These are phyloP conservation scores for Trichophaea hybrida DNA, from an alignment of 2,329 filamentous ascomycete species.

Conservation along the genomic window DNA sequence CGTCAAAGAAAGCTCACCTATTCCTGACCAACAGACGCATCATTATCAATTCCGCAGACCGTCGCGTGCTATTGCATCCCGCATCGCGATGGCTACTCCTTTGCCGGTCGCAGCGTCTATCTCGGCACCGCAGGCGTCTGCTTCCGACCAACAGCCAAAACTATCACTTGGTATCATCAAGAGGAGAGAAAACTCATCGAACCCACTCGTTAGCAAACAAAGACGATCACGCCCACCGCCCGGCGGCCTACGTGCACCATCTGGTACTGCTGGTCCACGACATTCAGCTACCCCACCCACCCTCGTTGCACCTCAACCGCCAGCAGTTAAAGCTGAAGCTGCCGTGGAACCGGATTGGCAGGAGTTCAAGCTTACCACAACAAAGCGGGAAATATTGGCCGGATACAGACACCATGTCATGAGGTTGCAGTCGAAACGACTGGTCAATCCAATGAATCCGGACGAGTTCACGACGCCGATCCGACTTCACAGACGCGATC, in stretches of 20 bases:
- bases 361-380: constrained; percentile 62
- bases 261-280: background rate
- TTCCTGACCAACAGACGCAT: no score
- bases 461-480: constrained; percentile 77
- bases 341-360: constrained; percentile 10
- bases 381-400: constrained; percentile 64
- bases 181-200: background rate
- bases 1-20: no score
- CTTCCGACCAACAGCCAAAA: background rate
- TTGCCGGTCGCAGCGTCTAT: no score
- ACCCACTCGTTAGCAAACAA: background rate
- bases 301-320: background rate
- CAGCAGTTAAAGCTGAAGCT: background rate
- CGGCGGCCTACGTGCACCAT: background rate
- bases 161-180: background rate
- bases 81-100: no score
- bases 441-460: constrained; percentile 57
- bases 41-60: no score
- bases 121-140: no score
- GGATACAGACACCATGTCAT: constrained; percentile 78
- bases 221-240: background rate
- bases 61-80: no score
- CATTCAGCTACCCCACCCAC: background rate
- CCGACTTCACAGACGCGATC: constrained; percentile 76
- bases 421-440: constrained; percentile 53